Evolutionary conservation across 164 flowering plant genomes (phyloP).

Genomic region (Kalanchoe fedtschenkoi): DNA sequence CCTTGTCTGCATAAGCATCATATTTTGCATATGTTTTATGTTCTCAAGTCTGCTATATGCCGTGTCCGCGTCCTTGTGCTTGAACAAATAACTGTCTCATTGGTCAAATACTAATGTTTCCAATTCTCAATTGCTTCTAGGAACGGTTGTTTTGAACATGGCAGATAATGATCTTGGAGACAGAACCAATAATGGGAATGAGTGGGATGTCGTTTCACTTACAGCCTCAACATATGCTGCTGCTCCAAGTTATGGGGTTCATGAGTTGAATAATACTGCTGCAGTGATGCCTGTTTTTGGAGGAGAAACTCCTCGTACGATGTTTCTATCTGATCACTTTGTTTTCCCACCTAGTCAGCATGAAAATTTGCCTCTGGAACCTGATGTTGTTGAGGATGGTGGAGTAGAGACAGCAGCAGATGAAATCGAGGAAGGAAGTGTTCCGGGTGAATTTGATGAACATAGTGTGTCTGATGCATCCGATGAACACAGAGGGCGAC

Average conservation of each 20-base stretch:
- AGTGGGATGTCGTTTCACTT: slow-evolving; percentile 97
- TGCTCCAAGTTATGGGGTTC: slow-evolving; percentile 48
- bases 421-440: neutral
- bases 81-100: neutral
- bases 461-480: neutral
- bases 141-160: neutral
- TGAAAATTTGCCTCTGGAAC: slow-evolving; percentile 55
- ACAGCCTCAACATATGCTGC: slow-evolving; percentile 91
- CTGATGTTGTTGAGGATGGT: slow-evolving; percentile 27
- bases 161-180: neutral
- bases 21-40: neutral
- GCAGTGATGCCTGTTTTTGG: slow-evolving; percentile 9
- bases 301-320: slow-evolving; percentile 45
- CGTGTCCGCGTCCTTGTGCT: too few relatives aligned
- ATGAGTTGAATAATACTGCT: slow-evolving; percentile 24
- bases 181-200: slow-evolving; percentile 32
- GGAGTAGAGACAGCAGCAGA: slow-evolving; percentile 21
- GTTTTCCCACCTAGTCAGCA: slow-evolving; percentile 76
- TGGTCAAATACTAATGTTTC: neutral
- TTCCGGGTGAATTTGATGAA: neutral
- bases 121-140: neutral
- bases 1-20: neutral
- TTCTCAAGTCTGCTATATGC: neutral
- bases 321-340: slow-evolving; percentile 84
- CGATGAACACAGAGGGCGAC: neutral